Evolutionary conservation across 768 basidiomycete genomes (phyloP), one percentile per base, ranked within the genome.

Genomic region (Gautieria morchelliformis): DNA sequence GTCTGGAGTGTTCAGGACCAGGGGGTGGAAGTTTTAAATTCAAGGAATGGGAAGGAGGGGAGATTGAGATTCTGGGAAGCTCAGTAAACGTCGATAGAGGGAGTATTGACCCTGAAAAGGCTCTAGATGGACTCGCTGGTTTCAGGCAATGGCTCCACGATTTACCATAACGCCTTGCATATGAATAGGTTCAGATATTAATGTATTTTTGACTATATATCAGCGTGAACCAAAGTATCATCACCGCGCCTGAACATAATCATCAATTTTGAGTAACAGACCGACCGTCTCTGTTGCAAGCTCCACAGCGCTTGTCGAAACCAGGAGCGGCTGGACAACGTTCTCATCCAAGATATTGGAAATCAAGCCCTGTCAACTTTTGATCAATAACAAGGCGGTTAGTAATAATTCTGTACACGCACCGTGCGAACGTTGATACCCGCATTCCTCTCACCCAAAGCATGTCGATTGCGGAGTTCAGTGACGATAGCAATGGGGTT

Each of bases 401-500:
- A 20, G 10, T 8, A 53, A 7, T 27, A 50, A 17, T 24, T 35
- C 17, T 33, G 17, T 9, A 60, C 22, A 68, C 80, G 44, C 64
- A 92, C 93, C 78, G 94, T 98, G 65, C 95, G 85, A 61, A 99
- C 93, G 69, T 98, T 99, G 72, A 99, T 98, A 33, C 96, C 96
- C 27, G 96, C 94, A 63, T 87, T 93, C 61, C 81, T 79, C 64
- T 99, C 96, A 35, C 96, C 96, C 9, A 93, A 76, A 1, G 96
- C 94, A 71, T 99, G 96, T 61, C 93, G 81, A 74, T 99, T 99
- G 61, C 96, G 83, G 55, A 99, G 77, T 67, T 99, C 96, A 27
- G 96, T 99, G 55, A 99, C 94, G 67, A 99, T 98, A 7, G 92
- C 86, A 62, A 99, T 97, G 6, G 96, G 93, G 72, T 98, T 96